Evolutionary conservation across 2,329 filamentous ascomycete species (phyloP).

Genomic region (Arthrobotrys conoides): DNA sequence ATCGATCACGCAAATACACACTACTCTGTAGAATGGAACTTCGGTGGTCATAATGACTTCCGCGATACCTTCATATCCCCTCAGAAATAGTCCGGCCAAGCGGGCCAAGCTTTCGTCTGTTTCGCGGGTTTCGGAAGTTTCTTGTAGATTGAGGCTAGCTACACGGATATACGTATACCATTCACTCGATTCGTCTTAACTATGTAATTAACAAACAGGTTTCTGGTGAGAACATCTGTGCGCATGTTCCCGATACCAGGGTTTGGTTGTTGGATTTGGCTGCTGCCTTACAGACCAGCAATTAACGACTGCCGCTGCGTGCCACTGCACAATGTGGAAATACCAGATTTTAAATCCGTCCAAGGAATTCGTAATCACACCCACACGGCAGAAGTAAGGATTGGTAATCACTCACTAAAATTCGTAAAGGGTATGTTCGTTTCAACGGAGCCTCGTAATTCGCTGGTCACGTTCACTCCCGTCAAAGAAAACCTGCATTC

Average conservation of each 20-base stretch:
- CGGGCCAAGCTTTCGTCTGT: constrained; percentile 35
- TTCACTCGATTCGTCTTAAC: constrained; percentile 24
- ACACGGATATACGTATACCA: constrained; percentile 8
- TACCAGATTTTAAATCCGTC: constrained; percentile 7
- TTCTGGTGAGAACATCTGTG: constrained; percentile 53
- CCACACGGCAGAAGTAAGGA: constrained; percentile 37
- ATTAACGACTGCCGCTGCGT: no score
- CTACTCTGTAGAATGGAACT: no score
- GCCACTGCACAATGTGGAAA: constrained; percentile 10
- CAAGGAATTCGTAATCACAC: constrained; percentile 49
- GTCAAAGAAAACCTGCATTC: background rate
- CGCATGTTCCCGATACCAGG: constrained; percentile 33
- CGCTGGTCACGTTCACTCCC: constrained; percentile 28
- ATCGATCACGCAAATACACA: background rate
- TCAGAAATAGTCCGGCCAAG: constrained; percentile 14
- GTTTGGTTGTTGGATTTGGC: constrained; percentile 19
- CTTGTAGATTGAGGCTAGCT: constrained; percentile 16
- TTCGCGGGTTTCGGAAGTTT: constrained; percentile 42
- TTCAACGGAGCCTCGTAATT: constrained; percentile 17
- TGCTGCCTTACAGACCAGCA: constrained; percentile 4
- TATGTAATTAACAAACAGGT: background rate
- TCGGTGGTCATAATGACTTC: constrained; percentile 19
- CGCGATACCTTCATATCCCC: constrained; percentile 5
- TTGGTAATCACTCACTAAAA: constrained; percentile 53
- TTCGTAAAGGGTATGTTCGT: background rate